Evolutionary conservation across 805 yeast genomes (phyloP), one percentile per base, ranked within the genome.

Genomic region (Brettanomyces sp.): DNA sequence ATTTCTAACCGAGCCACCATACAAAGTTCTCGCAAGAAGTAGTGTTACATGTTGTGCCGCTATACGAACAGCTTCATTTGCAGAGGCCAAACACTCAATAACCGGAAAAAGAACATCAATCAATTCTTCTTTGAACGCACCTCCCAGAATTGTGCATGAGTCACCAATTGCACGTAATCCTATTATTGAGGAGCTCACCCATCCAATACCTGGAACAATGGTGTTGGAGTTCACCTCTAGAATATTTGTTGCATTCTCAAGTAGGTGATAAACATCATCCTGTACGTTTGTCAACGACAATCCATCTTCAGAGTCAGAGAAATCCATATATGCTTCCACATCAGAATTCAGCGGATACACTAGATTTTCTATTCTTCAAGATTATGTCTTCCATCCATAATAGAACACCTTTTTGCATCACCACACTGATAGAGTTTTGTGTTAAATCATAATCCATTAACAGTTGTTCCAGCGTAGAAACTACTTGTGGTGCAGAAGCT

Each of bases 41-140:
- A 66, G 47, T 3, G 79, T 64, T 1, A 87, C 77, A 1, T 57
- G 50, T 51, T 76, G 75, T 35, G 95, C 77, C 56, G 68, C 73
- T 47, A 69, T 49, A 51, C 82, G 59, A 6, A 77, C 60, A 49
- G 61, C 38, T 30, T 70, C 60, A 52, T 76, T 63, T 14, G 73
- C 50, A 5, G 80, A 77, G 0, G 95, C 88, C 35, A 91, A 64
- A 36, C 79, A 74, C 43, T 86, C 89, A 24, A 90, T 70, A 0
- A 89, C 72, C 0, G 91, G 84, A 53, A 79, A 86, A 6, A 93
- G 59, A 46, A 74, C 71, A 49, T 87, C 95, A 49, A 86, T 76
- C 32, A 91, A 62, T 47, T 83, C 84, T 14, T 68, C 68, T 37
- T 72, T 55, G 54, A 80, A 78, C 1, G 66, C 72, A 1, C 52